Conservation (phyloP, 2,329 filamentous ascomycete species). For the Fusarium avenaceum region DNA sequence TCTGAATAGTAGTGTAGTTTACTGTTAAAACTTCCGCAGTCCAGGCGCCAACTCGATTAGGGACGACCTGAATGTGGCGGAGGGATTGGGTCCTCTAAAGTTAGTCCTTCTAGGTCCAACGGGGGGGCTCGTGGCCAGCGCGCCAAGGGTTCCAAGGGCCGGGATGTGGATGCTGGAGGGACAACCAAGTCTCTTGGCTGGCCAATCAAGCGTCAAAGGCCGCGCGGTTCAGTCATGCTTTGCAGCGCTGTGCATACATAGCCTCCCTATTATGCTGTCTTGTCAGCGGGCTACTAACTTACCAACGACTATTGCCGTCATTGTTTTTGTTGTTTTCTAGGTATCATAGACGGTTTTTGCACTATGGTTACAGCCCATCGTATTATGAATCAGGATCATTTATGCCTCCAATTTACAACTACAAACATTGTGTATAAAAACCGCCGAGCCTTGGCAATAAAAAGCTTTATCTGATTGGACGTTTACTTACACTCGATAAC, state of each 20-base stretch:
- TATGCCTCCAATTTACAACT: background rate
- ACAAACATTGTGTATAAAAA: background rate
- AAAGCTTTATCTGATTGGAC: too few relatives aligned
- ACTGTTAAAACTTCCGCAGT: background rate
- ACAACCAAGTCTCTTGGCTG: slow-evolving; percentile 36
- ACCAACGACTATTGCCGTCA: too few relatives aligned
- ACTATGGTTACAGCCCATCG: background rate
- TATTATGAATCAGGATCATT: slow-evolving; percentile 4
- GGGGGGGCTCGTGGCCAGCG: background rate
- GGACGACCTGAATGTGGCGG: slow-evolving; percentile 35
- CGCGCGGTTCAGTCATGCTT: slow-evolving; percentile 34
- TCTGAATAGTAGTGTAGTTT: slow-evolving; percentile 9
- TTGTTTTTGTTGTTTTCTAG: too few relatives aligned
- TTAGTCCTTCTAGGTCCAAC: slow-evolving; percentile 8
- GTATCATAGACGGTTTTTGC: too few relatives aligned
- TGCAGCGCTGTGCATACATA: slow-evolving; percentile 10
- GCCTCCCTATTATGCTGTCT: slow-evolving; percentile 27
- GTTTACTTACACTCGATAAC: background rate
- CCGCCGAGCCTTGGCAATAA: background rate
- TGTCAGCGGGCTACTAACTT: too few relatives aligned
- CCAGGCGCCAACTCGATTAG: background rate
- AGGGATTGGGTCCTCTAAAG: slow-evolving; percentile 4
- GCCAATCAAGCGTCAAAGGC: slow-evolving; percentile 31
- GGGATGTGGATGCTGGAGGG: slow-evolving; percentile 37
- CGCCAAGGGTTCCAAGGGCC: slow-evolving; percentile 31